Percentiles rank a stretch among this genome's conserved stretches.
Evolutionary conservation across 345 rosid genomes (phyloP).

Genomic region (Carallia brachiata): DNA sequence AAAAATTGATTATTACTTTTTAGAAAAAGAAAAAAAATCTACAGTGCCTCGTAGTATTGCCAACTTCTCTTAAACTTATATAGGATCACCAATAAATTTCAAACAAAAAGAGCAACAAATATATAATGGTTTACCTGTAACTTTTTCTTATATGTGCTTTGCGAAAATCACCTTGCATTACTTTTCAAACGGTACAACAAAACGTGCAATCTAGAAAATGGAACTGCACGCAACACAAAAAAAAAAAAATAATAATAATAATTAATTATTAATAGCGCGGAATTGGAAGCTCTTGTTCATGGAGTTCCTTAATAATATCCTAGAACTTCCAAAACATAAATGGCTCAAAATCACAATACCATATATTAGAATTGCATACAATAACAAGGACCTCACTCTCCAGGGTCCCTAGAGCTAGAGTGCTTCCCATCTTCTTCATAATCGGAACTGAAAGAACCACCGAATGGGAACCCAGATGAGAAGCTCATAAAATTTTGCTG

Average conservation of each 20-base stretch:
- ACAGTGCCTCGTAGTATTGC: too few relatives aligned
- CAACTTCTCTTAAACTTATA: too few relatives aligned
- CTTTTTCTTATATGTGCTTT: too few relatives aligned
- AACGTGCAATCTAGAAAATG: not conserved
- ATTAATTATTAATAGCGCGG: not conserved
- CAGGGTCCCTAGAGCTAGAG: slow-evolving; percentile 14
- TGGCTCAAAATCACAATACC: not conserved
- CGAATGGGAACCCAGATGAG: slow-evolving; percentile 22
- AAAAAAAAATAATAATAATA: not conserved
- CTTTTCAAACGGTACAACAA: too few relatives aligned
- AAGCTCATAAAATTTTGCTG: slow-evolving; percentile 26
- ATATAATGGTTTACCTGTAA: too few relatives aligned
- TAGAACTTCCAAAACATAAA: not conserved
- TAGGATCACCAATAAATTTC: too few relatives aligned
- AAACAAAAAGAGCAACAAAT: too few relatives aligned
- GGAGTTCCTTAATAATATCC: too few relatives aligned
- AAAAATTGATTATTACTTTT: too few relatives aligned
- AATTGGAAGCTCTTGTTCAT: slow-evolving; percentile 9
- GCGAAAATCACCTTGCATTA: too few relatives aligned
- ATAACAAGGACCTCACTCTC: slow-evolving; percentile 5
- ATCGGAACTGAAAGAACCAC: slow-evolving; percentile 30
- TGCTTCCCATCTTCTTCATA: slow-evolving; percentile 33
- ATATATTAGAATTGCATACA: too few relatives aligned
- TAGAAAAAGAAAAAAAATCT: too few relatives aligned
- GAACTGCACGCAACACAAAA: not conserved